Evolutionary conservation across 352 stramenopile species (phyloP).

Genomic region (Globisporangium middletonii): DNA sequence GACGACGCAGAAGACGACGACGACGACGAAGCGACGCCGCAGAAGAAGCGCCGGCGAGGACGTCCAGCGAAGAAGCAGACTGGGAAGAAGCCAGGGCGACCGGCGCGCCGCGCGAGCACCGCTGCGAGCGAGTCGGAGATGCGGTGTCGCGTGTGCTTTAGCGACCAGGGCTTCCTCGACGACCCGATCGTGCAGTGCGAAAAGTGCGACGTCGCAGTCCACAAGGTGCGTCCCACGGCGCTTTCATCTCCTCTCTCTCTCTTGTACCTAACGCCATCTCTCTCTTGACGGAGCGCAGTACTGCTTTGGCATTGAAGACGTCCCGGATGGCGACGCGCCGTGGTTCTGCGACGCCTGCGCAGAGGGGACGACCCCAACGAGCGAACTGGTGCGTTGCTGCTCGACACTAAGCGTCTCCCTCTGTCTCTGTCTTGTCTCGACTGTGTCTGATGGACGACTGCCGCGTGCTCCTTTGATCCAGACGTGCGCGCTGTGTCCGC

Average conservation of each 20-base stretch:
- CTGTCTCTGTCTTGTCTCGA: background rate
- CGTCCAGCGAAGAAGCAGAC: conserved; percentile 13
- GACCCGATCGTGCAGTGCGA: conserved; percentile 88
- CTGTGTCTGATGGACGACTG: background rate
- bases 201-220: conserved; percentile 75
- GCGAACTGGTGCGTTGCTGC: conserved; percentile 35
- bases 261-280: background rate
- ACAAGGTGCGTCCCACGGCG: conserved; percentile 49
- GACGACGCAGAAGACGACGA: conserved; percentile 16
- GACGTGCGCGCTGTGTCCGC: conserved; percentile 71
- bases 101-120: conserved; percentile 8
- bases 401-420: background rate
- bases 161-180: conserved; percentile 81
- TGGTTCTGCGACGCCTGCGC: conserved; percentile 86
- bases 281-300: conserved; percentile 34
- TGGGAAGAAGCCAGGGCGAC: conserved; percentile 24
- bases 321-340: conserved; percentile 73
- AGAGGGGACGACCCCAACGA: conserved; percentile 27
- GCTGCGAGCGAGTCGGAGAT: conserved; percentile 69
- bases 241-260: background rate
- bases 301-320: conserved; percentile 80
- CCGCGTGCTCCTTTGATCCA: conserved; percentile 32
- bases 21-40: conserved; percentile 26
- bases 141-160: conserved; percentile 88
- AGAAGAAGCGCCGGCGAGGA: conserved; percentile 17